Percentiles rank a stretch among this genome's conserved stretches.
Evolutionary conservation across 2,329 filamentous ascomycete genomes (phyloP).

Genomic region (Clathrospora elynae): DNA sequence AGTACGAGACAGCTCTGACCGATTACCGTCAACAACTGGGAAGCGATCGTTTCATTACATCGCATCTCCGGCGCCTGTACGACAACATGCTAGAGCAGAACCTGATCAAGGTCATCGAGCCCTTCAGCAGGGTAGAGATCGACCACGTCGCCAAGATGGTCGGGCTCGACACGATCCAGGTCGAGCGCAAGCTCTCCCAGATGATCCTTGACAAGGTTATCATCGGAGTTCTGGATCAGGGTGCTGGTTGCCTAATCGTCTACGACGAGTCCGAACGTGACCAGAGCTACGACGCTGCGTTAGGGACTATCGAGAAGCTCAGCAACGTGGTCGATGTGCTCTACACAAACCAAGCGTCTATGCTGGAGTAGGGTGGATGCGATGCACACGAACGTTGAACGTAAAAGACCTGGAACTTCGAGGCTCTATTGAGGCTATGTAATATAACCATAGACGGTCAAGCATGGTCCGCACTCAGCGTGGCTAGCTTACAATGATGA

Average conservation of each 20-base stretch:
- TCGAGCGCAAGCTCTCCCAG: slow-evolving; percentile 96
- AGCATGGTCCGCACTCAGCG: slow-evolving; percentile 17
- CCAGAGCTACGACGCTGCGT: slow-evolving; percentile 88
- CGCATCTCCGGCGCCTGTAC: slow-evolving; percentile 92
- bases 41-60: slow-evolving; percentile 93
- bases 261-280: slow-evolving; percentile 95
- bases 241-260: slow-evolving; percentile 95
- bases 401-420: slow-evolving; percentile 1
- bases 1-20: slow-evolving; percentile 92
- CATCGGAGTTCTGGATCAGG: slow-evolving; percentile 94
- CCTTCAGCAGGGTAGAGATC: slow-evolving; percentile 96
- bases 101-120: slow-evolving; percentile 99
- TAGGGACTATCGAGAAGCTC: slow-evolving; percentile 95
- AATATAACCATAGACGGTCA: slow-evolving; percentile 40
- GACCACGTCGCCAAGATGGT: slow-evolving; percentile 98
- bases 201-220: slow-evolving; percentile 99
- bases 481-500: slow-evolving; percentile 24
- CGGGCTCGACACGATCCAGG: slow-evolving; percentile 91
- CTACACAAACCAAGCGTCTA: slow-evolving; percentile 95
- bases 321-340: slow-evolving; percentile 96
- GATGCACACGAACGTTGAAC: neutral
- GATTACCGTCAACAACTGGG: slow-evolving; percentile 93
- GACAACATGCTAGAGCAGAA: slow-evolving; percentile 99
- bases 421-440: slow-evolving; percentile 28
- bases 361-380: slow-evolving; percentile 72